Base-by-base conservation (phyloP, 2,329 filamentous ascomycete genomes). In the Pseudomassariella vexata region DNA sequence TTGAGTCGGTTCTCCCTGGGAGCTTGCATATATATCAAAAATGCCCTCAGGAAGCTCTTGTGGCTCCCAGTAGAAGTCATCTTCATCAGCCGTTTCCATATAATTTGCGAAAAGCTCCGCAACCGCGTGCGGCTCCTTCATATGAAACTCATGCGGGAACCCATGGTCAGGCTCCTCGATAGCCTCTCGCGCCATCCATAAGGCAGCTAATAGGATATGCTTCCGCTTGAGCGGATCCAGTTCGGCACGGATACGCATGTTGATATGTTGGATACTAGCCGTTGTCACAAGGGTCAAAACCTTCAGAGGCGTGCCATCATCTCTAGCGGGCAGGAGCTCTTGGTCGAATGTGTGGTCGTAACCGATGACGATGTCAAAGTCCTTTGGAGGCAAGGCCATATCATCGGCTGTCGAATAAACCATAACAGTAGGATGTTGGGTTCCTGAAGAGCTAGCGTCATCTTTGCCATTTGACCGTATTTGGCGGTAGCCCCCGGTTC, bases 211-310 rank as follows among this genome's bases (percentile, higher is more conserved):
- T 2, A 68, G 52, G 3, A 62, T 58, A 31, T 64, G 70, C 36
- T 66, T 70, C 11, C 65, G 61, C 41, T 76, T 69, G 5, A 73
- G 34, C 0, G 48, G 39, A n/a, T 59, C 52, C 30, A 63, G 40
- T 5, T 50, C 43, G 2, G 57, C 50, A 2, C 59, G 56, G 17
- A 76, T 53, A 11, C 64, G 57, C 29, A 68, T 52, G 35, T 68
- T 65, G 24, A 77, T 60, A 37, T 79, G 74, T 47, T 79, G 73
- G 22, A 77, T 63, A 2, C 72, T 70, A 40, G 68, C 63, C 3
- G 60, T 65, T 5, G 62, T 67, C 5, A 70, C 65, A 5, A 78
- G 58, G 0, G 58, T 56, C 34, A 79, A 46, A 2, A 72, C 50
- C n/a, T 72, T 45, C 0, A 68, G 69, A 24, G 52, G 49, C 19